Evolutionary conservation across 768 basidiomycete genomes (phyloP).

Genomic region (Lactarius indigo): DNA sequence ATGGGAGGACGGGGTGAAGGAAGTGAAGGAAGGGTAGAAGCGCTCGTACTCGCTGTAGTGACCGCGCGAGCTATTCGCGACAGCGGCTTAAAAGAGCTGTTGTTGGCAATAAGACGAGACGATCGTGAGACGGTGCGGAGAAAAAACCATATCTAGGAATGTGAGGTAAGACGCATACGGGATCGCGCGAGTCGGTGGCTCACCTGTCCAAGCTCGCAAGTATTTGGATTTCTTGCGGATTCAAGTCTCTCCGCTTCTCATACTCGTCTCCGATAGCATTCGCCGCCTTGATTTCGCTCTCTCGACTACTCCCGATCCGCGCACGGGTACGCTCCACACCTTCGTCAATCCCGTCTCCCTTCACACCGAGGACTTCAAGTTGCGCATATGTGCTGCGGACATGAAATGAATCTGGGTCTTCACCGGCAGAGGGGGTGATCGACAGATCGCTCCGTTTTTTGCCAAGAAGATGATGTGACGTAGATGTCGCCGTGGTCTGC

Average conservation of each 20-base stretch:
- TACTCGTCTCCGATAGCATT: slow-evolving; percentile 51
- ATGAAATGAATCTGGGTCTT: slow-evolving; percentile 79
- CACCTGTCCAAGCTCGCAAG: slow-evolving; percentile 85
- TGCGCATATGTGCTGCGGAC: slow-evolving; percentile 86
- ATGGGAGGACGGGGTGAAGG: slow-evolving; percentile 41
- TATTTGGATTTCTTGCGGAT: slow-evolving; percentile 67
- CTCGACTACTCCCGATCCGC: slow-evolving; percentile 50
- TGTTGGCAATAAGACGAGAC: slow-evolving; percentile 68
- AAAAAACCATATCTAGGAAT: slow-evolving; percentile 86
- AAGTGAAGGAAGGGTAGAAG: slow-evolving; percentile 44
- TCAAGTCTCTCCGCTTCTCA: slow-evolving; percentile 65
- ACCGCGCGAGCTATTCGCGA: slow-evolving; percentile 35
- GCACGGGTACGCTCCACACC: slow-evolving; percentile 92
- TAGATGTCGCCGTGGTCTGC: slow-evolving; percentile 20
- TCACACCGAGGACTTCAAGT: slow-evolving; percentile 86
- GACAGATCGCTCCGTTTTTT: slow-evolving; percentile 47
- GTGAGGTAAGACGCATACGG: neutral
- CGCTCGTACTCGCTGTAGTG: slow-evolving; percentile 42
- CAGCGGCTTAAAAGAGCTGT: slow-evolving; percentile 61
- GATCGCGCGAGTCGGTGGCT: slow-evolving; percentile 30
- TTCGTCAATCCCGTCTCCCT: slow-evolving; percentile 91
- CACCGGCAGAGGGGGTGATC: slow-evolving; percentile 68
- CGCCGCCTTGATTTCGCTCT: slow-evolving; percentile 57
- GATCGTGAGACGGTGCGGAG: slow-evolving; percentile 73
- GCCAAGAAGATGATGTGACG: slow-evolving; percentile 16